A percentile compares a stretch with the other conserved stretches of the same genome.
Conservation (phyloP, 2,329 filamentous ascomycete genomes). For the Xylariaceae sp. region DNA sequence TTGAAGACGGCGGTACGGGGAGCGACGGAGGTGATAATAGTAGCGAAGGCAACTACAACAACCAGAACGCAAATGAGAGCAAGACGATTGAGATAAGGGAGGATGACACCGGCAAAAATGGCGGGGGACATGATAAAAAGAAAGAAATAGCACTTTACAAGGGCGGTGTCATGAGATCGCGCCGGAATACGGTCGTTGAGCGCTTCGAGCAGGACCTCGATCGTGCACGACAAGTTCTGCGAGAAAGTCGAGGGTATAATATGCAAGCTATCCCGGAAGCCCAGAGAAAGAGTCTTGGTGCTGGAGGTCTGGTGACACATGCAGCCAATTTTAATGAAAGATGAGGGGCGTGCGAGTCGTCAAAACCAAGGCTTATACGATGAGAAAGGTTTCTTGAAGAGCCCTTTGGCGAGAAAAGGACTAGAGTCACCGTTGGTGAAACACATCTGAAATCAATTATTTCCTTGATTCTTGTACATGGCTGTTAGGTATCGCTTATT, state of each 20-base stretch:
- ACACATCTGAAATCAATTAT: slow-evolving; percentile 1
- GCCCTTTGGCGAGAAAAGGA: slow-evolving; percentile 13
- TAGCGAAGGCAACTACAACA: background rate
- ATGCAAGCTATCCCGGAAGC: slow-evolving; percentile 11
- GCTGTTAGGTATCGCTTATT: slow-evolving; percentile 17
- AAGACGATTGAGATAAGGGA: background rate
- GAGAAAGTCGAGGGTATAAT: slow-evolving; percentile 20
- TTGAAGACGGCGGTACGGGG: background rate
- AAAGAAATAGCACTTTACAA: background rate
- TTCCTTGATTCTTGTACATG: slow-evolving; percentile 23
- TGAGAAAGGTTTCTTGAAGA: slow-evolving; percentile 35
- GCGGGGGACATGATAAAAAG: background rate
- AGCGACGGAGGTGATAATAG: background rate
- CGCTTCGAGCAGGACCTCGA: slow-evolving; percentile 28
- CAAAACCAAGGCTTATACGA: slow-evolving; percentile 36
- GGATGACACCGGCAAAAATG: background rate
- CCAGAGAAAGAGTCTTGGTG: background rate
- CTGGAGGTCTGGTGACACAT: slow-evolving; percentile 17
- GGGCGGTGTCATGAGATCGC: slow-evolving; percentile 14
- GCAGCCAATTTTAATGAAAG: slow-evolving; percentile 26
- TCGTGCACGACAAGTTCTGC: slow-evolving; percentile 17
- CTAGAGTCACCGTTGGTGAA: too few relatives aligned
- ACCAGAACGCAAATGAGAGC: background rate
- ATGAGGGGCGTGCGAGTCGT: slow-evolving; percentile 20
- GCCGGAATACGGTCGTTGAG: slow-evolving; percentile 30